Conservation (phyloP, 352 stramenopile genomes). For the Halophytophthora batemanensis region DNA sequence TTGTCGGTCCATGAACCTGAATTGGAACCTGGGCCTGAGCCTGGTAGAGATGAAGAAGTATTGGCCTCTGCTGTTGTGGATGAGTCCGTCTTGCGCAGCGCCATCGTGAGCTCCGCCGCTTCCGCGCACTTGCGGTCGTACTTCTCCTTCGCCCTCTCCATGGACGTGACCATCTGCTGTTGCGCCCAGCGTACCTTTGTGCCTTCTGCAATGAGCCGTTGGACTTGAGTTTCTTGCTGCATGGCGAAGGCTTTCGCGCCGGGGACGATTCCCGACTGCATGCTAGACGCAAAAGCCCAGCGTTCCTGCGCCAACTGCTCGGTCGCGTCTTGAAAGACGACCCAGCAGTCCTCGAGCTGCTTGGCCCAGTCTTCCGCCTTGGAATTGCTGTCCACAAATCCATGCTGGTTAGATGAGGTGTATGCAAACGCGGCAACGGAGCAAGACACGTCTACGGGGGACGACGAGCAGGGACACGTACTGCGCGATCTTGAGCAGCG, state of each 20-base stretch:
- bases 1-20: constrained; percentile 8
- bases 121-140: constrained; percentile 77
- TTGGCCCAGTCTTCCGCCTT: constrained; percentile 71
- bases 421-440: not conserved
- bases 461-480: constrained; percentile 9
- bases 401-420: not conserved
- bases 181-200: constrained; percentile 65
- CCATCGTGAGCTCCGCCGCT: constrained; percentile 47
- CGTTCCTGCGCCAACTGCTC: constrained; percentile 53
- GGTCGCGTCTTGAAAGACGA: constrained; percentile 47
- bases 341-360: constrained; percentile 57
- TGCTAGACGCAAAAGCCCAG: constrained; percentile 50
- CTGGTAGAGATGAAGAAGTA: constrained; percentile 2
- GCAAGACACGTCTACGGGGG: not conserved
- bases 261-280: constrained; percentile 57
- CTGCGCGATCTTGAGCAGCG: constrained; percentile 59
- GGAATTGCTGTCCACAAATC: constrained; percentile 25
- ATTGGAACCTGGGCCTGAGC: too few species aligned
- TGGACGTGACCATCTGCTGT: constrained; percentile 51
- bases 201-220: constrained; percentile 73
- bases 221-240: constrained; percentile 76
- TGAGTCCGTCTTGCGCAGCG: constrained; percentile 30
- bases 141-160: constrained; percentile 73
- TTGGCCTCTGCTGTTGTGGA: constrained; percentile 1
- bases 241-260: constrained; percentile 62